A percentile compares a stretch with the other conserved stretches of the same genome.
Conservation (phyloP, 768 basidiomycete genomes). For the Agaricus sinodeliciosus region DNA sequence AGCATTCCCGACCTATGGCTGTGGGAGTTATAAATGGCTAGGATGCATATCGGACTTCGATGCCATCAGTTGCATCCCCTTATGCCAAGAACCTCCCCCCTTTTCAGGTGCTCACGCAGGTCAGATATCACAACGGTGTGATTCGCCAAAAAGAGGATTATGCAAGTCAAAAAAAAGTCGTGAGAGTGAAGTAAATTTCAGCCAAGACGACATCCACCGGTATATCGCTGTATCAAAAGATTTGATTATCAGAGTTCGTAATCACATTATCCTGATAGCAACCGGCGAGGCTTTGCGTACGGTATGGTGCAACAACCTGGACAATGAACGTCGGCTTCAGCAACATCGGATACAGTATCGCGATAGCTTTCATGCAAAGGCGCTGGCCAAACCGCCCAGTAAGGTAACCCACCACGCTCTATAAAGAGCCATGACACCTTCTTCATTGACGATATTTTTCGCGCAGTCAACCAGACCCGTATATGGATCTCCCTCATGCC, state of each 20-base stretch:
- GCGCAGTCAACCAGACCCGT: constrained; percentile 66
- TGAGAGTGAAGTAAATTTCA: too few species aligned
- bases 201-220: neutral
- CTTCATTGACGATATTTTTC: constrained; percentile 72
- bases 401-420: constrained; percentile 85
- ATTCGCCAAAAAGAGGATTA: too few species aligned
- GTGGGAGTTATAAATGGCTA: too few species aligned
- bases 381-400: constrained; percentile 51
- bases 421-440: constrained; percentile 67
- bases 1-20: too few species aligned
- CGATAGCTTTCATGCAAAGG: constrained; percentile 34
- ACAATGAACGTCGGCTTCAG: neutral
- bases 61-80: too few species aligned
- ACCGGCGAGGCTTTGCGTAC: neutral
- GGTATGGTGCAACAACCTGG: neutral
- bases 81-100: neutral
- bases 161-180: too few species aligned
- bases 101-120: neutral
- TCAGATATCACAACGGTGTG: too few species aligned
- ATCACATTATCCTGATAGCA: neutral
- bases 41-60: too few species aligned
- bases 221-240: neutral
- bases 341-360: too few species aligned
- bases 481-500: constrained; percentile 78
- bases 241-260: neutral